Evolutionary conservation across 306 rosid genomes (phyloP).

Genomic region (Lathyrus tuberosus): DNA sequence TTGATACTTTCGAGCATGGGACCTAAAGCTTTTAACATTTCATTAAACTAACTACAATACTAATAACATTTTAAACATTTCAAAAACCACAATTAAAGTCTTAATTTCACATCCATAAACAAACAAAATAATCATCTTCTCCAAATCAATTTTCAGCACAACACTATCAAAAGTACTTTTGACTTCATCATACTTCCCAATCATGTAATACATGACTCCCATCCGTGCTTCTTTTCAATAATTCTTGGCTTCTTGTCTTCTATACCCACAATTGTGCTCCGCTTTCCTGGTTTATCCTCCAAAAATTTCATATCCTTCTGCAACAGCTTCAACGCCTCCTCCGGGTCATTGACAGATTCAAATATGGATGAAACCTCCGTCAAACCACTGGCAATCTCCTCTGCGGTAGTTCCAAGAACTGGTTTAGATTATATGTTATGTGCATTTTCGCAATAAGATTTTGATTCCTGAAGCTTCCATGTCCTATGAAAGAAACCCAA

Average conservation of each 20-base stretch:
- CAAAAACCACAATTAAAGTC: no score
- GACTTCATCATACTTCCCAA: conserved; percentile 83
- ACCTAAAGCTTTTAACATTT: no score
- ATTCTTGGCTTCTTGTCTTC: no score
- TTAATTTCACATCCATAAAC: no score
- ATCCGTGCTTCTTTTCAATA: no score
- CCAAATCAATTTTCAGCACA: conserved; percentile 69
- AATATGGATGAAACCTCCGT: conserved; percentile 92
- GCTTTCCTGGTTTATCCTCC: conserved; percentile 99
- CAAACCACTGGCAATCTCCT: conserved; percentile 88
- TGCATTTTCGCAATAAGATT: no score
- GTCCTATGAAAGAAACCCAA: no score
- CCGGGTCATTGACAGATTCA: conserved; percentile 95
- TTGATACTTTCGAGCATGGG: no score
- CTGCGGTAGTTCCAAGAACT: conserved; percentile 89
- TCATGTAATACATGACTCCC: conserved; percentile 96
- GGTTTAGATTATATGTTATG: conserved; percentile 87
- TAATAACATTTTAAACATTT: no score
- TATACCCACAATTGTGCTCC: conserved; percentile 90
- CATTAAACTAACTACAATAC: no score
- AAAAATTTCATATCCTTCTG: conserved; percentile 82
- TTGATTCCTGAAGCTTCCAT: no score
- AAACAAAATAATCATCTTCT: no score
- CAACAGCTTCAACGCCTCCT: conserved; percentile 87
- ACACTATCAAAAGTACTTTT: conserved; percentile 84